Evolutionary conservation across 108 stramenopile species (phyloP).

Genomic region (Nitzschia putrida): DNA sequence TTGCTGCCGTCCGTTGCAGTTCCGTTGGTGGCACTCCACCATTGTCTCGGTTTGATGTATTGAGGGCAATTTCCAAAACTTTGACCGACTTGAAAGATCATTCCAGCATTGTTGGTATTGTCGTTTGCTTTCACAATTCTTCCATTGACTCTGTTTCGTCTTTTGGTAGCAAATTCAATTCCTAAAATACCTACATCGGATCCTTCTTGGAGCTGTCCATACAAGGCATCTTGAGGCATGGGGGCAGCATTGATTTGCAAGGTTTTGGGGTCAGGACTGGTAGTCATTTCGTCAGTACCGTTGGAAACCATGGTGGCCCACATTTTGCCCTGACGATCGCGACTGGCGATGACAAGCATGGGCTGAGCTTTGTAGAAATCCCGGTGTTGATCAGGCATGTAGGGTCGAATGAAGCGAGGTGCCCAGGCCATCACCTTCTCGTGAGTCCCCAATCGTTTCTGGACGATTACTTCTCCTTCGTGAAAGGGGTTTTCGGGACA

Average conservation of each 20-base stretch:
- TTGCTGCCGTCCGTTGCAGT: neutral
- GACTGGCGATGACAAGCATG: conserved; percentile 31
- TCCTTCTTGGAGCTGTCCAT: conserved; percentile 10
- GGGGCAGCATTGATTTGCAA: conserved; percentile 12
- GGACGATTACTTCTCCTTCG: conserved; percentile 24
- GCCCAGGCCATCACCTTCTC: conserved; percentile 25
- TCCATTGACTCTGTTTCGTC: conserved; percentile 48
- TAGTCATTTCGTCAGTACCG: conserved; percentile 1
- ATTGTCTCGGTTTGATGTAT: conserved; percentile 37
- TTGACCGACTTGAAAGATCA: conserved; percentile 37
- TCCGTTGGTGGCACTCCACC: conserved; percentile 1
- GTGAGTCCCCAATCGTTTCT: conserved; percentile 12
- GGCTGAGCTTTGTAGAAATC: conserved; percentile 37
- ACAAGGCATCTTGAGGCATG: conserved; percentile 31
- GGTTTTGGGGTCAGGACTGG: conserved; percentile 12
- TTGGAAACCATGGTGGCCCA: conserved; percentile 35
- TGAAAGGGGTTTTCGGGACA: conserved; percentile 12
- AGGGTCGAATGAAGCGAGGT: conserved; percentile 36
- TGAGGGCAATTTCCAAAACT: conserved; percentile 47
- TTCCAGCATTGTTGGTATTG: neutral
- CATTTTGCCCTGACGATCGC: conserved; percentile 30
- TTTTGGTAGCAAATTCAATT: conserved; percentile 45
- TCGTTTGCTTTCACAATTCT: no score
- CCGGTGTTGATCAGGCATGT: conserved; percentile 41
- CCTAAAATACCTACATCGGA: conserved; percentile 38